These are phyloP conservation scores for Neofusicoccum umdonicola DNA, from an alignment of 2,329 filamentous ascomycete species.

Conservation along the genomic window DNA sequence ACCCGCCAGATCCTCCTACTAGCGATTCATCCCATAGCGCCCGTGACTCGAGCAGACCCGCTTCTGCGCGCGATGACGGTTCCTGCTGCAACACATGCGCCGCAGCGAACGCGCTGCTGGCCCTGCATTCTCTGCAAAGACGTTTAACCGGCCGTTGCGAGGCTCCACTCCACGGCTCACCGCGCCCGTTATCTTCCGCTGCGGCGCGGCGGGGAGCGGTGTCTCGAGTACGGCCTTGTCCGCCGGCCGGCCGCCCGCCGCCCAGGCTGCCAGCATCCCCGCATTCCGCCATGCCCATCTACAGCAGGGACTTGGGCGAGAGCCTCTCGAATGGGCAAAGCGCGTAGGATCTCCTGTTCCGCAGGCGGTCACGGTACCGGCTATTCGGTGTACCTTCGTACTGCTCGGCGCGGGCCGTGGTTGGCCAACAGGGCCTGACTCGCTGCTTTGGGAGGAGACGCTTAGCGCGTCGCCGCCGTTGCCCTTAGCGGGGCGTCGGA, in stretches of 20 bases:
- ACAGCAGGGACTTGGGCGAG: background rate
- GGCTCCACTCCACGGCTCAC: background rate
- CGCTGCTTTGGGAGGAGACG: background rate
- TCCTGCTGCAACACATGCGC: constrained; percentile 1
- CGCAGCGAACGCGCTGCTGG: background rate
- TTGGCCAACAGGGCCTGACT: background rate
- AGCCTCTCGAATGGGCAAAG: background rate
- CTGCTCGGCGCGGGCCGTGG: constrained; percentile 7
- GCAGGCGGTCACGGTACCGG: background rate
- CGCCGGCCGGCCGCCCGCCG: background rate
- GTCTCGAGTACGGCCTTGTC: background rate
- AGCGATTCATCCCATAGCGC: background rate
- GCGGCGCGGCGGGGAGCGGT: background rate
- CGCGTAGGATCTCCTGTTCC: constrained; percentile 4
- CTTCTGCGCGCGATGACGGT: constrained; percentile 1
- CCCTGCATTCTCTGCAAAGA: background rate
- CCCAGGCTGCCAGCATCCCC: background rate
- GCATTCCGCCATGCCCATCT: background rate
- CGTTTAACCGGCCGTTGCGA: background rate
- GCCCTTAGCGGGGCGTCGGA: background rate
- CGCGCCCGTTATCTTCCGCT: background rate
- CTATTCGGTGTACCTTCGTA: background rate
- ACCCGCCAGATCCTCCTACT: background rate
- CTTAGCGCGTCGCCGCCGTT: background rate
- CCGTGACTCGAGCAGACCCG: constrained; percentile 4